A percentile compares a stretch with the other conserved stretches of the same genome.
Conservation (phyloP, 768 basidiomycete species). For the Astraeus odoratus region DNA sequence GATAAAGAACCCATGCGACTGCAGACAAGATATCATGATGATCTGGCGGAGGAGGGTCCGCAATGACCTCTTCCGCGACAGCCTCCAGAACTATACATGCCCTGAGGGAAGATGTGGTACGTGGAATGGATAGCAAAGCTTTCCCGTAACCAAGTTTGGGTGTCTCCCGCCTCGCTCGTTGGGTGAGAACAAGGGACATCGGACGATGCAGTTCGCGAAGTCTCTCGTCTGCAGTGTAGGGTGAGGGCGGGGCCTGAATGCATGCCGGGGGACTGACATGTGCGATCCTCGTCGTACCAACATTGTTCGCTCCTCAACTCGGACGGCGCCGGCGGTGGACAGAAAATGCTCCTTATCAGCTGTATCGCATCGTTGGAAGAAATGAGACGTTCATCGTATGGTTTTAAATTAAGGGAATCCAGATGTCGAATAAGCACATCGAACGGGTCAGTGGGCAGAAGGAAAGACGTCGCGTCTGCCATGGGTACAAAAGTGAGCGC, state of each 20-base stretch:
- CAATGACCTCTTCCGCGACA: slow-evolving; percentile 25
- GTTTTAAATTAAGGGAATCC: slow-evolving; percentile 25
- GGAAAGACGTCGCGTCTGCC: slow-evolving; percentile 44
- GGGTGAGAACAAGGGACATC: slow-evolving; percentile 40
- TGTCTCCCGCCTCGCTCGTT: slow-evolving; percentile 40
- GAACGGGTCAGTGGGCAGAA: slow-evolving; percentile 51
- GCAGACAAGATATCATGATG: slow-evolving; percentile 38
- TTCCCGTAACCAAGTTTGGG: slow-evolving; percentile 31
- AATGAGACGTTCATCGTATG: slow-evolving; percentile 42
- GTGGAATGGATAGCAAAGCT: slow-evolving; percentile 22
- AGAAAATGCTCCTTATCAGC: slow-evolving; percentile 16
- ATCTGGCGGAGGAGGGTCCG: slow-evolving; percentile 25
- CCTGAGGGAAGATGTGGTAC: slow-evolving; percentile 15
- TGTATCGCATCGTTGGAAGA: slow-evolving; percentile 18
- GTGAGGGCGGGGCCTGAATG: too few species aligned
- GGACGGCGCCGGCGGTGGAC: slow-evolving; percentile 13
- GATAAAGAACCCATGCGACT: background rate
- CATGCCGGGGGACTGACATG: slow-evolving; percentile 26
- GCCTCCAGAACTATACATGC: slow-evolving; percentile 16
- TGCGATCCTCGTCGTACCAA: slow-evolving; percentile 27
- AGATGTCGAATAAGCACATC: slow-evolving; percentile 33
- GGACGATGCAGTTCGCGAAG: slow-evolving; percentile 26
- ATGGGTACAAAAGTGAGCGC: slow-evolving; percentile 38
- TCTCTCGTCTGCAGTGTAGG: slow-evolving; percentile 22
- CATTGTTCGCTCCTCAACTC: slow-evolving; percentile 31